A percentile compares a stretch with the other conserved stretches of the same genome.
Evolutionary conservation across 2,329 filamentous ascomycete genomes (phyloP).

Genomic region (Colletotrichum sp.): DNA sequence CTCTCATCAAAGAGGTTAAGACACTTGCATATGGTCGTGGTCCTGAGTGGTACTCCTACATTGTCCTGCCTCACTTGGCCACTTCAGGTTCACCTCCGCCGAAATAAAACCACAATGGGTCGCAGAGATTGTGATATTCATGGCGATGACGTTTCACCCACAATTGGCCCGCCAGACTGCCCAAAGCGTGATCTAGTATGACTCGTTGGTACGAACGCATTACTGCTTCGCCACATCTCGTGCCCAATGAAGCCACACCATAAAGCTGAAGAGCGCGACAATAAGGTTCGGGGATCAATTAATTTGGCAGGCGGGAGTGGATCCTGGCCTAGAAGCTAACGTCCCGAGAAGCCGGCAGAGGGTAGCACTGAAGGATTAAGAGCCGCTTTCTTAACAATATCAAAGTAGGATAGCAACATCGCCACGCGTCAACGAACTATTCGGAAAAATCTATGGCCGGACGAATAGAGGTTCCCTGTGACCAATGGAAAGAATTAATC

Average conservation of each 20-base stretch:
- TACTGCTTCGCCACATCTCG: not conserved
- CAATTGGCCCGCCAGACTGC: not conserved
- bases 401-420: not conserved
- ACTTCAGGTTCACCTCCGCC: not conserved
- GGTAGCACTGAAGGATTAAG: not conserved
- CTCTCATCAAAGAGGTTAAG: not conserved
- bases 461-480: not conserved
- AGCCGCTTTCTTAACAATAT: not conserved
- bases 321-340: not conserved
- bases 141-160: not conserved
- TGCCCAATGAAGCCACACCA: not conserved
- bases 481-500: not conserved
- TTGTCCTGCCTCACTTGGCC: not conserved
- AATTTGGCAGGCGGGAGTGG: not conserved
- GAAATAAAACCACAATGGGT: not conserved
- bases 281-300: not conserved
- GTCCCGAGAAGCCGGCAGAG: not conserved
- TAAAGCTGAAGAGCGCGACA: not conserved
- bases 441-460: not conserved
- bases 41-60: not conserved
- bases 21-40: not conserved
- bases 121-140: not conserved
- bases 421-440: not conserved
- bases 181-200: not conserved
- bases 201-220: not conserved